A percentile compares a stretch with the other conserved stretches of the same genome.
phyloP scores from a whole-genome alignment of 495 filamentous ascomycete genomes.

The Sporormia fimetaria region DNA sequence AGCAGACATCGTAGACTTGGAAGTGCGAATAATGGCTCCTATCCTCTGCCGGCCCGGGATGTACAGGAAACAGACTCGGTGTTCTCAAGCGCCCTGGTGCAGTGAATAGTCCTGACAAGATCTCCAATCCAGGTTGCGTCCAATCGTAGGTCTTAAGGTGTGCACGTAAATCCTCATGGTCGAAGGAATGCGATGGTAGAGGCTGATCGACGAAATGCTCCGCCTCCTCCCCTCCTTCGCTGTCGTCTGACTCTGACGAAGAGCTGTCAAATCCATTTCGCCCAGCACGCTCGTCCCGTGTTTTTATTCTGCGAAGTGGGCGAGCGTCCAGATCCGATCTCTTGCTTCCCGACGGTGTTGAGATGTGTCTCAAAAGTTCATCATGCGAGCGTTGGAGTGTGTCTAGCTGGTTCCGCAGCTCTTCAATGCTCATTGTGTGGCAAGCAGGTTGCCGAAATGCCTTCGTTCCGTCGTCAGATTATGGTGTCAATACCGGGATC shows the following conservation, averaged over 20 bases:
- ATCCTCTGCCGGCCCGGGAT: constrained; percentile 26
- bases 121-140: constrained; percentile 26
- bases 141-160: constrained; percentile 30
- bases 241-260: constrained; percentile 18
- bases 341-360: constrained; percentile 2
- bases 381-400: constrained; percentile 11
- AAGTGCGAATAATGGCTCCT: constrained; percentile 37
- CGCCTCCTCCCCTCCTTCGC: constrained; percentile 24
- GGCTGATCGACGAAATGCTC: constrained; percentile 21
- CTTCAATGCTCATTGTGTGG: constrained; percentile 9
- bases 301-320: background rate
- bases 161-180: constrained; percentile 25
- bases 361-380: constrained; percentile 4
- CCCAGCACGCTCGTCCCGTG: constrained; percentile 1
- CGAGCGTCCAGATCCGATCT: background rate
- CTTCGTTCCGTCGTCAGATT: too few species aligned
- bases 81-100: constrained; percentile 30
- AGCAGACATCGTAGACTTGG: constrained; percentile 41
- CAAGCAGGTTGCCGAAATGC: too few species aligned
- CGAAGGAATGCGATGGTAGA: constrained; percentile 20
- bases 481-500: too few species aligned
- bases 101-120: constrained; percentile 32
- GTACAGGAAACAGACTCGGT: constrained; percentile 29
- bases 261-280: constrained; percentile 12
- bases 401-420: constrained; percentile 13